Evolutionary conservation across 1,139 yeast species (phyloP).

Genomic region (Magnusiomyces starmeri): DNA sequence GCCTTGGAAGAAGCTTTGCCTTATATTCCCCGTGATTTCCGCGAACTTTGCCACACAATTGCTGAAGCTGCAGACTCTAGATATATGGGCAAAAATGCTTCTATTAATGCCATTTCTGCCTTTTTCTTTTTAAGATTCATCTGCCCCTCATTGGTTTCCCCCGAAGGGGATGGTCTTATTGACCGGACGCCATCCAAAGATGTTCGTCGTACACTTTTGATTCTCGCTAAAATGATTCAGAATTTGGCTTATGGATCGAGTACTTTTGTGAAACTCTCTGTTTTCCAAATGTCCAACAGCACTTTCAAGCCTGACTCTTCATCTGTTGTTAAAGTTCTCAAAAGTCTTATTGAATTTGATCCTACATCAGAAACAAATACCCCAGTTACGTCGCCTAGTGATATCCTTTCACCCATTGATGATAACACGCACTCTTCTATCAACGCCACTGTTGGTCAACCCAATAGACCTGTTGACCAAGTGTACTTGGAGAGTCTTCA

Average conservation of each 20-base stretch:
- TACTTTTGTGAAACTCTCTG: conserved; percentile 49
- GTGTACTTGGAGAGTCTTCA: conserved; percentile 39
- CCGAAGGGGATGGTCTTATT: conserved; percentile 48
- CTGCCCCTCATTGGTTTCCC: conserved; percentile 82
- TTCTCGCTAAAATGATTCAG: conserved; percentile 73
- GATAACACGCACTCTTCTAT: conserved; percentile 4
- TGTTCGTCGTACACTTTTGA: conserved; percentile 60
- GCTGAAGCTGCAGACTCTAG: conserved; percentile 47
- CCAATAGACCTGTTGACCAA: conserved; percentile 25
- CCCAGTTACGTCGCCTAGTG: background rate
- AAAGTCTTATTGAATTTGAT: conserved; percentile 16
- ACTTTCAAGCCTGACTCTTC: conserved; percentile 4
- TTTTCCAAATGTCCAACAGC: conserved; percentile 31
- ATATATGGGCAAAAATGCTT: conserved; percentile 49
- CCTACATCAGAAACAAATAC: conserved; percentile 9
- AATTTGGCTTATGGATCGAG: conserved; percentile 74
- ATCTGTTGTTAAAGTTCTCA: conserved; percentile 9
- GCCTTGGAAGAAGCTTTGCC: conserved; percentile 47
- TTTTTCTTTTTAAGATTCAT: conserved; percentile 70
- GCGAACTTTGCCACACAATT: conserved; percentile 57
- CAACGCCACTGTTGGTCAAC: background rate
- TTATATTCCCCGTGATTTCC: conserved; percentile 54
- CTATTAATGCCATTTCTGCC: conserved; percentile 70
- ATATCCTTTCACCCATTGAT: conserved; percentile 3
- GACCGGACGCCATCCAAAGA: conserved; percentile 30